Evolutionary conservation across 2,329 filamentous ascomycete genomes (phyloP).

Genomic region (Blumeria graminis): DNA sequence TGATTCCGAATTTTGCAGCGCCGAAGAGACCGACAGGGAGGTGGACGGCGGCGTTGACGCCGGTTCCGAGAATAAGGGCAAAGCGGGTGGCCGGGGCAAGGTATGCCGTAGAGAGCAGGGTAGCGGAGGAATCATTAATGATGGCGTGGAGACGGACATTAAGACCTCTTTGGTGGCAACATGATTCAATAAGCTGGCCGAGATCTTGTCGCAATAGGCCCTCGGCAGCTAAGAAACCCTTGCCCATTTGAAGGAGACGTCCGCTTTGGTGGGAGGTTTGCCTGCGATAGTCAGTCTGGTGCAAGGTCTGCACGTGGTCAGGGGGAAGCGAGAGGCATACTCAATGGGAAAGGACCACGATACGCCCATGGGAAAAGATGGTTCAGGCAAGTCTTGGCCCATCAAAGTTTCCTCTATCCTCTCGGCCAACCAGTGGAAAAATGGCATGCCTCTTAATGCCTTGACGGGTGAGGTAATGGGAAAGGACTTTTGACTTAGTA

Average conservation of each 20-base stretch:
- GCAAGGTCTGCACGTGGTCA: background rate
- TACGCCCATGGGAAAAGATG: constrained; percentile 31
- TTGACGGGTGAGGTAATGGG: constrained; percentile 31
- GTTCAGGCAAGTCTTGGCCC: constrained; percentile 15
- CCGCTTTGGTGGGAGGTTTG: constrained; percentile 39
- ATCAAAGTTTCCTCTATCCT: constrained; percentile 32
- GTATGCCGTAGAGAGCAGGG: constrained; percentile 36
- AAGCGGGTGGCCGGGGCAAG: constrained; percentile 32
- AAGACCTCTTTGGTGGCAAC: constrained; percentile 24
- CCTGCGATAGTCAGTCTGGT: constrained; percentile 18
- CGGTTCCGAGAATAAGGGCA: constrained; percentile 41
- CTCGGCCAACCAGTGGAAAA: constrained; percentile 45
- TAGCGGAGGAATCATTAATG: constrained; percentile 43
- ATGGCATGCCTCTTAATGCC: constrained; percentile 29
- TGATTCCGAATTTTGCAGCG: constrained; percentile 28
- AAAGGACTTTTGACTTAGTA: constrained; percentile 30
- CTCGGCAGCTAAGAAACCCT: constrained; percentile 35
- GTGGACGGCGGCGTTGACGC: constrained; percentile 40
- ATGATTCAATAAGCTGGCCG: constrained; percentile 29
- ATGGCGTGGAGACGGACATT: constrained; percentile 33
- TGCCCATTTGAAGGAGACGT: constrained; percentile 37
- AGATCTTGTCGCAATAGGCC: constrained; percentile 34
- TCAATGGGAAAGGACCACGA: constrained; percentile 50
- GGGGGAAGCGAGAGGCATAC: constrained; percentile 20
- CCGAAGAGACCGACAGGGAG: constrained; percentile 33